phyloP scores from a whole-genome alignment of 1,284 basidiomycete species.

The Porodaedalea pini region DNA sequence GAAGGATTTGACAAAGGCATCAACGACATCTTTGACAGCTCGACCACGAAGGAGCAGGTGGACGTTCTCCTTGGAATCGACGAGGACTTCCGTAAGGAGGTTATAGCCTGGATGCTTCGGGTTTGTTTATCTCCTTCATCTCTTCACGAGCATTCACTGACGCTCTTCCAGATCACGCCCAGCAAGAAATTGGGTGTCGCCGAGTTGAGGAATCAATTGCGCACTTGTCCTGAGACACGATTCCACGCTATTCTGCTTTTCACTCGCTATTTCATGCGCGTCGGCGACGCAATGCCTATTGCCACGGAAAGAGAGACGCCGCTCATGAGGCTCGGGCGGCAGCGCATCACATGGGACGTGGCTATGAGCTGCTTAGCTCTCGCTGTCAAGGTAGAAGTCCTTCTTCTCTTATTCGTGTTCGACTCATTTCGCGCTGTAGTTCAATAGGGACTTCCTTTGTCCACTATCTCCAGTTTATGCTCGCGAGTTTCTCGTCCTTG shows the following conservation, averaged over 20 bases:
- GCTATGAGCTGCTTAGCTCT: constrained; percentile 21
- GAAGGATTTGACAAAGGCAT: constrained; percentile 17
- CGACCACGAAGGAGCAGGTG: constrained; percentile 11
- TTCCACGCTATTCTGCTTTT: constrained; percentile 20
- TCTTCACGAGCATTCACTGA: neutral
- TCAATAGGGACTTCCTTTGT: constrained; percentile 23
- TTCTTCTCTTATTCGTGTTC: neutral
- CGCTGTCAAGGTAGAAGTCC: constrained; percentile 14
- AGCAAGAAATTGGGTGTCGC: constrained; percentile 13
- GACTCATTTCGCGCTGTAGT: constrained; percentile 15
- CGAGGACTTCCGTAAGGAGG: constrained; percentile 8
- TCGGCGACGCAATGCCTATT: constrained; percentile 19
- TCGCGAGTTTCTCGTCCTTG: constrained; percentile 25
- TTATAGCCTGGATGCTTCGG: constrained; percentile 17
- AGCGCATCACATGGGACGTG: constrained; percentile 19
- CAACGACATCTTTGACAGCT: constrained; percentile 11
- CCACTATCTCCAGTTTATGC: constrained; percentile 25
- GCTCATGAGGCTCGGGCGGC: constrained; percentile 17
- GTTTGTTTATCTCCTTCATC: constrained; percentile 1
- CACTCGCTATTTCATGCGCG: constrained; percentile 17
- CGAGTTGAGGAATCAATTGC: constrained; percentile 14
- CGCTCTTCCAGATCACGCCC: constrained; percentile 11
- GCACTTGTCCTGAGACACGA: constrained; percentile 17
- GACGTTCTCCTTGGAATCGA: constrained; percentile 17
- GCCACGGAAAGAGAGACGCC: constrained; percentile 17